A percentile compares a stretch with the other conserved stretches of the same genome.
Evolutionary conservation across 1,284 basidiomycete species (phyloP).

Genomic region (Cutaneotrichosporon arboriforme): DNA sequence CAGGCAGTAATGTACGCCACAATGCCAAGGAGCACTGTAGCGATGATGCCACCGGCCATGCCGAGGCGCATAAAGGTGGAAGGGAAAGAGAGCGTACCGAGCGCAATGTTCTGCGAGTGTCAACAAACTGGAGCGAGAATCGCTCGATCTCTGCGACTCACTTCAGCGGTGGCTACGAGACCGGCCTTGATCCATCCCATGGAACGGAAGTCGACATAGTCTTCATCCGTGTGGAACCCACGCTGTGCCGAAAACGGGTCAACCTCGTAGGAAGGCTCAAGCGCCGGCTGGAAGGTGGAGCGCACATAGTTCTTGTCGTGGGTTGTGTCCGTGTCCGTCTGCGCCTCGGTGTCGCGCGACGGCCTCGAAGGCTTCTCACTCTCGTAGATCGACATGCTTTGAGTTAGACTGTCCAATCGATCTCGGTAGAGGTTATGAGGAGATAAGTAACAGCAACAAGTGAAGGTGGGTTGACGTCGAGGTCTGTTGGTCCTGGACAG

Average conservation of each 20-base stretch:
- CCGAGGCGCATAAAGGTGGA: slow-evolving; percentile 39
- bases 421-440: too few relatives aligned
- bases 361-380: slow-evolving; percentile 1
- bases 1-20: slow-evolving; percentile 37
- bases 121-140: neutral
- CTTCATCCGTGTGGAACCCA: slow-evolving; percentile 24
- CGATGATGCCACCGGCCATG: slow-evolving; percentile 37
- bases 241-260: slow-evolving; percentile 31
- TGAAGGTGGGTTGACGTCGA: too few relatives aligned
- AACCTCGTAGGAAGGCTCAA: slow-evolving; percentile 22
- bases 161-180: slow-evolving; percentile 38
- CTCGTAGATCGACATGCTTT: neutral
- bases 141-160: slow-evolving; percentile 15
- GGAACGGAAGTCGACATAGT: slow-evolving; percentile 39
- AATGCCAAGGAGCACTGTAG: slow-evolving; percentile 29
- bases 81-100: slow-evolving; percentile 41
- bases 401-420: neutral
- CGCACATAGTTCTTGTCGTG: neutral
- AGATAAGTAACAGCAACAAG: too few relatives aligned
- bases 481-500: too few relatives aligned
- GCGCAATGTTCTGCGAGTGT: slow-evolving; percentile 30
- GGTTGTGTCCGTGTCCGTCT: neutral
- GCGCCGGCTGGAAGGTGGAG: neutral
- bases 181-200: slow-evolving; percentile 43
- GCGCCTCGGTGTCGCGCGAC: slow-evolving; percentile 1